Evolutionary conservation across 345 rosid genomes (phyloP).

Genomic region (Boechera retrofracta): DNA sequence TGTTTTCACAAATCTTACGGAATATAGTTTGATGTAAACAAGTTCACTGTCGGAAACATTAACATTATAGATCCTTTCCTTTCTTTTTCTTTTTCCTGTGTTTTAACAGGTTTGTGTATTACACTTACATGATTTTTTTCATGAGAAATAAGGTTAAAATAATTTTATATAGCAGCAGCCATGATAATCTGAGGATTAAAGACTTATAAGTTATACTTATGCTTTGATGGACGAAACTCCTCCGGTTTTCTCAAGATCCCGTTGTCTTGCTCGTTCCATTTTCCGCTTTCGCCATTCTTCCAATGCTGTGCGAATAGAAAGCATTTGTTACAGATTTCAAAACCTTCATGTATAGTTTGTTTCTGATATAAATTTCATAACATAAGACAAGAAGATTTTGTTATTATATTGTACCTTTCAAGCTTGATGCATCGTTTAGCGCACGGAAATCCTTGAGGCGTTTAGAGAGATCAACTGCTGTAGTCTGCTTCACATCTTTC

Average conservation of each 20-base stretch:
- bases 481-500: conserved; percentile 63
- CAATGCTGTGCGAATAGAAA: conserved; percentile 54
- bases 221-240: conserved; percentile 52
- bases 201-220: conserved; percentile 10
- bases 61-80: neutral
- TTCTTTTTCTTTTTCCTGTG: neutral
- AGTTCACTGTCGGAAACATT: conserved; percentile 6
- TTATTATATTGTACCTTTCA: conserved; percentile 62
- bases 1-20: neutral
- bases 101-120: conserved; percentile 11
- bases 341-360: neutral
- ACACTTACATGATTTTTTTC: neutral
- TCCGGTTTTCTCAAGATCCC: conserved; percentile 70
- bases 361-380: neutral
- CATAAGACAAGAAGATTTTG: neutral
- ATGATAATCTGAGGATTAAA: neutral
- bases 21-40: conserved; percentile 9
- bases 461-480: conserved; percentile 78
- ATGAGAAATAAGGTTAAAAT: conserved; percentile 7
- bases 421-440: conserved; percentile 63
- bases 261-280: conserved; percentile 83
- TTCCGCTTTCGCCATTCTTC: conserved; percentile 94
- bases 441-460: conserved; percentile 76
- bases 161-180: neutral
- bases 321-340: conserved; percentile 10